Conservation (phyloP, 108 stramenopile genomes). For the Nitzschia inconspicua region DNA sequence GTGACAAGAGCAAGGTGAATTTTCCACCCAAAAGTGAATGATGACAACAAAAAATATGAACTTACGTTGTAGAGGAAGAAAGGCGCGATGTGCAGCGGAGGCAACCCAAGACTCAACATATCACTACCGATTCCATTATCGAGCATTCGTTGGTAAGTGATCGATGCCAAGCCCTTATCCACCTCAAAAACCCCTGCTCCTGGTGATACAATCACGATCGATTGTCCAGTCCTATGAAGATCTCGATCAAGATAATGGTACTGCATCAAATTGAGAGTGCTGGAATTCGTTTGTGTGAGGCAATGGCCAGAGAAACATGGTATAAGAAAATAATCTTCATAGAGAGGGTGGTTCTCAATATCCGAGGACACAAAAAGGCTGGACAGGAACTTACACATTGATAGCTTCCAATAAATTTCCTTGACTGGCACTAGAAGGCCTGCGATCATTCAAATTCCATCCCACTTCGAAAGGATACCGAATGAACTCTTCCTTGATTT, state of each 20-base stretch:
- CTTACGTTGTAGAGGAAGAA: constrained; percentile 90
- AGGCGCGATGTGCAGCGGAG: constrained; percentile 96
- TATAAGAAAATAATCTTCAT: too few species aligned
- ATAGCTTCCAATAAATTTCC: constrained; percentile 97
- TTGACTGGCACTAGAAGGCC: constrained; percentile 80
- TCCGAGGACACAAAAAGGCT: too few species aligned
- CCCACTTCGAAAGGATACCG: constrained; percentile 78
- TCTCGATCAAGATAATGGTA: constrained; percentile 96
- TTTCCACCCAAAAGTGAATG: background rate
- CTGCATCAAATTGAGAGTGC: constrained; percentile 94
- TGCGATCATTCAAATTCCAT: constrained; percentile 71
- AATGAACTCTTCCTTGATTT: constrained; percentile 86
- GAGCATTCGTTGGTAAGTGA: constrained; percentile 99
- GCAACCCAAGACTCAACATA: constrained; percentile 91
- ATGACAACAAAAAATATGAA: background rate
- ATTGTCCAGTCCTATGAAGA: constrained; percentile 91
- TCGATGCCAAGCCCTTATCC: constrained; percentile 82
- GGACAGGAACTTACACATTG: too few species aligned
- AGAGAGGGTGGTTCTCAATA: too few species aligned
- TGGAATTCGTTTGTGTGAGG: too few species aligned
- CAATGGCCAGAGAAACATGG: too few species aligned
- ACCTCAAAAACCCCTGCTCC: constrained; percentile 95
- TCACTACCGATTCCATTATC: constrained; percentile 99
- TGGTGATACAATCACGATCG: constrained; percentile 91
- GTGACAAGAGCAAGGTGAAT: background rate